Evolutionary conservation across 495 filamentous ascomycete genomes (phyloP), one percentile per base, ranked within the genome.

Genomic region (Bacidia gigantensis): DNA sequence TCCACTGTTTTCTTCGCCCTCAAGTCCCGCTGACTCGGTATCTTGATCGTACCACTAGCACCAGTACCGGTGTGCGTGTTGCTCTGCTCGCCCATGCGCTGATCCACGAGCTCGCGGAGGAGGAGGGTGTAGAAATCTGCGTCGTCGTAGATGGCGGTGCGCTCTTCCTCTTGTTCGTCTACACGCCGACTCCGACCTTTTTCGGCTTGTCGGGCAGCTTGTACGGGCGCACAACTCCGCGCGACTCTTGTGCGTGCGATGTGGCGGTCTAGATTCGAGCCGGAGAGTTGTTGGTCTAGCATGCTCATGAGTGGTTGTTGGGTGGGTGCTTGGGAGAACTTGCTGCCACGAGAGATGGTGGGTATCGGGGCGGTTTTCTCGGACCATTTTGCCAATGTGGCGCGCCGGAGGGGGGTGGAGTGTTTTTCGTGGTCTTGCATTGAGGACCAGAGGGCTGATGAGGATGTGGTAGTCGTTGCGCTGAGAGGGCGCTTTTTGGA

Each of bases 81-180:
- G 9, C 11, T 29, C 18, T 39, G 25, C 2, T 55, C 52, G 2
- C 72, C 65, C 66, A 84, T 83, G 49, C 89, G 80, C 62, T 87
- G 84, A 58, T 93, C 86, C 26, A 98, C 86, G 1, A 98, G 77
- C 55, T 95, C 89, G 55, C 94, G 92, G 14, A 98, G 76, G 7
- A 94, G 74, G 7, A 87, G 73, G 61, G 92, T 85, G 71, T 98
- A 98, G 68, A 97, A 95, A 62, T 88, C 80, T 7, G 84, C 83
- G 60, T 97, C 92, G 59, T 97, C 90, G 69, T 89, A 98, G n/a
- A n/a, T n/a, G n/a, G n/a, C n/a, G 25, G 12, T 26, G 22, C 17
- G 10, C 22, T 2, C 11, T 24, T 76, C 38, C 32, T 39, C 10
- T n/a, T 39, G 32, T n/a, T n/a, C n/a, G n/a, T n/a, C n/a, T n/a